Conservation (phyloP, 2,329 filamentous ascomycete genomes). For the Scedosporium boydii region DNA sequence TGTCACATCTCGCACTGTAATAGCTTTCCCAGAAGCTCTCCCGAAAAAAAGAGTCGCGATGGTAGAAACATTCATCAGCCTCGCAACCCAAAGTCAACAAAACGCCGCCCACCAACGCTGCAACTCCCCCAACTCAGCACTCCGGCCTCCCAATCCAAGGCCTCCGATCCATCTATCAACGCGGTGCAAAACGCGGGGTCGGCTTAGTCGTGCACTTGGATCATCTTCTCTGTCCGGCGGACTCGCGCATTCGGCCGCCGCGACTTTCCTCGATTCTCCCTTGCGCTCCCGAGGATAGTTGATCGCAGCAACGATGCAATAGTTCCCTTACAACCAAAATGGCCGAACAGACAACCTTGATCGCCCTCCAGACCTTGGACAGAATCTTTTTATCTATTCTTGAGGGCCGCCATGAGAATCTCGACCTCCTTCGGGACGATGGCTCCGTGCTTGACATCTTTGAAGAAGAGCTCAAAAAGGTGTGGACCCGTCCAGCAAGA, state of each 20-base stretch:
- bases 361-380: constrained; percentile 74
- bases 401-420: constrained; percentile 51
- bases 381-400: constrained; percentile 71
- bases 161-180: not conserved
- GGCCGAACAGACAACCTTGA: constrained; percentile 65
- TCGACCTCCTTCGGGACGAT: constrained; percentile 57
- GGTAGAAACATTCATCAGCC: not conserved
- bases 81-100: not conserved
- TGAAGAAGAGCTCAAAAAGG: constrained; percentile 62
- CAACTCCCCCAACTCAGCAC: not conserved
- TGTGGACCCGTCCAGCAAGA: constrained; percentile 63
- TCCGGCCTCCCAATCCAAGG: not conserved
- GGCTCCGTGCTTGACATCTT: constrained; percentile 61
- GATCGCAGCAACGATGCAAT: constrained; percentile 29
- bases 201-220: not conserved
- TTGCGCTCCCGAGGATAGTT: not conserved
- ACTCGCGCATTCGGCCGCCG: not conserved
- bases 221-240: not conserved
- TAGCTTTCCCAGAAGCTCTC: not conserved
- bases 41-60: constrained; percentile 1
- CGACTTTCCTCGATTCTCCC: not conserved
- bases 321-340: constrained; percentile 39
- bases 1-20: not conserved
- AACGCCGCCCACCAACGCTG: not conserved
- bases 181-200: not conserved